Conservation (phyloP, 805 yeast genomes). For the Starmerella apis region DNA sequence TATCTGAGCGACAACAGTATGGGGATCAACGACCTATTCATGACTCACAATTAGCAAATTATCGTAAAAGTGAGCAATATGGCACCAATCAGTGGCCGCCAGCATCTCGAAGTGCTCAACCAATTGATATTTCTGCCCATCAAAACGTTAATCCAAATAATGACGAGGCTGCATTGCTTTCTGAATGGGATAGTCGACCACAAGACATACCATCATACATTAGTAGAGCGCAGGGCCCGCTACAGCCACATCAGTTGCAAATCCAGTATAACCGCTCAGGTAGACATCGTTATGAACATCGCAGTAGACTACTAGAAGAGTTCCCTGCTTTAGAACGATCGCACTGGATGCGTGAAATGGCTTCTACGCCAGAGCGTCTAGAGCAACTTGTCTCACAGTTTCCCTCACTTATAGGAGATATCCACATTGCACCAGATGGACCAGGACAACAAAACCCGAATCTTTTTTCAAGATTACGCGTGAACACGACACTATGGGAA, state of each 20-base stretch:
- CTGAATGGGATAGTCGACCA: neutral
- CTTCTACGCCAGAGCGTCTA: neutral
- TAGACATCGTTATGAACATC: neutral
- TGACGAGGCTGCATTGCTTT: neutral
- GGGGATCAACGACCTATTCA: neutral
- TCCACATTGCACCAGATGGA: slow-evolving; percentile 9
- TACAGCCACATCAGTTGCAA: neutral
- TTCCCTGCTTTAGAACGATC: neutral
- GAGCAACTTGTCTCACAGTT: slow-evolving; percentile 9
- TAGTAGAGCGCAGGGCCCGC: neutral
- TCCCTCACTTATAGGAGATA: slow-evolving; percentile 14
- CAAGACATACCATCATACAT: neutral
- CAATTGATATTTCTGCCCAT: too few relatives aligned
- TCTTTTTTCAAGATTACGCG: slow-evolving; percentile 1
- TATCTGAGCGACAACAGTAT: neutral
- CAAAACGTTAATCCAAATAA: neutral
- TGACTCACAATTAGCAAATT: neutral
- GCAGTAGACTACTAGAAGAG: neutral
- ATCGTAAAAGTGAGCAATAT: neutral
- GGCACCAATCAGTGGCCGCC: neutral
- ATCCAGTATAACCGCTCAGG: neutral
- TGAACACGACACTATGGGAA: slow-evolving; percentile 23
- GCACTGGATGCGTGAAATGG: neutral
- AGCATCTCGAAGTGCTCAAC: neutral
- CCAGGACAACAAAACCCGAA: slow-evolving; percentile 15